These are phyloP conservation scores for Diutina ranongensis DNA, from an alignment of 1,139 yeast genomes.

Conservation along the genomic window DNA sequence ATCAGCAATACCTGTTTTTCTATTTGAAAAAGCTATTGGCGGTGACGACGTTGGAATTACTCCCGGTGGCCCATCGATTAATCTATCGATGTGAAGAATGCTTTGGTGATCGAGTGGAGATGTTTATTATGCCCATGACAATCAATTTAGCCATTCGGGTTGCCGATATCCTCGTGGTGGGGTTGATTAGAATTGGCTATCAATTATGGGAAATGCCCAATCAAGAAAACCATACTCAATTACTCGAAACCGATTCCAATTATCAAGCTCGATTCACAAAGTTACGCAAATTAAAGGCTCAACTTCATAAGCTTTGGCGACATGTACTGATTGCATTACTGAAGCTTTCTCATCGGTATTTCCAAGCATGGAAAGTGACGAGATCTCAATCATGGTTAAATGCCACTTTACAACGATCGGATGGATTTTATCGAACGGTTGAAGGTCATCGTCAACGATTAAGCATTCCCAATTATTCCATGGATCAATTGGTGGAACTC, in stretches of 20 bases:
- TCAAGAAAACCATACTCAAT: conserved; percentile 10
- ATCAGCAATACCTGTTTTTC: conserved; percentile 14
- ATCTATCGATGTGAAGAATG: conserved; percentile 17
- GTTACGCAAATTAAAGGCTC: conserved; percentile 7
- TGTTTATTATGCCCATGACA: conserved; percentile 11
- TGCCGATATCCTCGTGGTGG: conserved; percentile 20
- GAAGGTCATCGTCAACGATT: background rate
- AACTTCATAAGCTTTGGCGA: conserved; percentile 8
- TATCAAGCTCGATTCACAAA: conserved; percentile 6
- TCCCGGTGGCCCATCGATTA: conserved; percentile 20
- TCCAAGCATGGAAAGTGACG: conserved; percentile 40
- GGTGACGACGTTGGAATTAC: conserved; percentile 16
- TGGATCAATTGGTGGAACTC: conserved; percentile 18
- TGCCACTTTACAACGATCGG: conserved; percentile 12
- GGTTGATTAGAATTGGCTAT: conserved; percentile 23
- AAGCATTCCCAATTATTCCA: conserved; percentile 10
- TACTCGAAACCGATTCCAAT: conserved; percentile 7
- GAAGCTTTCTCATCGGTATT: conserved; percentile 28
- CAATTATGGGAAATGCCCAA: conserved; percentile 15
- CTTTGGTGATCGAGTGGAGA: conserved; percentile 23
- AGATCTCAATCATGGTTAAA: conserved; percentile 25
- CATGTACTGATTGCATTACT: conserved; percentile 7
- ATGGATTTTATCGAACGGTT: conserved; percentile 19
- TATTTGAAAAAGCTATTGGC: conserved; percentile 20
- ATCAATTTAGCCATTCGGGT: conserved; percentile 9